Base-by-base conservation (phyloP, 108 stramenopile species). In the Conticribra guillardii region DNA sequence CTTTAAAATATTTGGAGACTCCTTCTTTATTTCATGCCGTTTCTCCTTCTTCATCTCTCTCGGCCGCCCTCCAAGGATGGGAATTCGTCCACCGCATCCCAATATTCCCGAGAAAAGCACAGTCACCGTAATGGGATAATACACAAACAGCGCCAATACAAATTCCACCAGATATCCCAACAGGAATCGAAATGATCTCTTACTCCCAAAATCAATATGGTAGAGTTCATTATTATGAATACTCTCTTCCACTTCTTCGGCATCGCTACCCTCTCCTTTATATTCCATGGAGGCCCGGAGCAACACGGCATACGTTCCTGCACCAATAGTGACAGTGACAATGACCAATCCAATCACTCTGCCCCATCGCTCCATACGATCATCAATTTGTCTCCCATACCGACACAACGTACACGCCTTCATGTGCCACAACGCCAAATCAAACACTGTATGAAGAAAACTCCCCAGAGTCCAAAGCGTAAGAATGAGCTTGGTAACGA, bases 31-130 rank as follows among this genome's bases (percentile, higher is more conserved):
- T 4, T 60, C 54, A 64, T 80, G 61, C 34, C 58, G 33, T 34
- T n/a, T 26, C 27, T 81, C 79, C 23, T 72, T 73, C 31, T 67
- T 62, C 27, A 82, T 67, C 54, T 84, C 84, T 22, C 67, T 44
- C 28, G 84, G 84, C 17, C 84, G 72, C 7, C 84, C 84, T 22
- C 80, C 84, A 22, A 84, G 52, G 28, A 84, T 51, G 11, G 84
- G 80, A 16, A 82, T 63, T 18, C 80, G 76, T 37, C 82, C 82
- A n/a, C 63, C 29, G 49, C 83, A 84, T 24, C 81, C 77, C 52
- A 85, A 69, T 15, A 73, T 53, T 24, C 84, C 84, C 19, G 81
- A 76, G 41, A 85, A 82, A 3, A 85, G 41, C 18, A 82, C 56
- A 5, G 81, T 85, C 37, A 74, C 73, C 1, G 76, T 27, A 22